Evolutionary conservation across 208 protist genomes (phyloP), one percentile per base, ranked within the genome.

Genomic region (Jaenimonas drosophilae): DNA sequence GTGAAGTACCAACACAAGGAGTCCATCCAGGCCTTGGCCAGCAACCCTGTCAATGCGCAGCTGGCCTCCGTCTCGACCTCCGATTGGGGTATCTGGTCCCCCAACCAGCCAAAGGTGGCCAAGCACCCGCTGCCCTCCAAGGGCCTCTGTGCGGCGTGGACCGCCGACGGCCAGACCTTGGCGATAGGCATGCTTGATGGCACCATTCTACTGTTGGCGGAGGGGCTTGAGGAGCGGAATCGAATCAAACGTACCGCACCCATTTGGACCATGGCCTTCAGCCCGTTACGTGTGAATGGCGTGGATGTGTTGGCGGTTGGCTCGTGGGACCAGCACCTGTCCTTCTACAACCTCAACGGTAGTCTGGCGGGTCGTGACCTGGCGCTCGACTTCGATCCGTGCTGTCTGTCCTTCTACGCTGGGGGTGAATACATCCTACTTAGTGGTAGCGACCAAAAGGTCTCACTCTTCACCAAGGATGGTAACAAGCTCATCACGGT

Each of bases 51-150:
- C 34, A 79, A 53, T 1, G 54, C 73, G 19, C 65, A 96, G 55
- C 70, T 98, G 32, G 82, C 75, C 26, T 95, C 84, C 2, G 69
- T 96, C 27, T 91, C 96, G 1, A 75, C 63, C 38, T 48, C 64
- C 4, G 96, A 98, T 60, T 98, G 97, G 74, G 96, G 91, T 42
- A 29, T 98, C n/a, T 98, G 95, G 95, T 90, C 86, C 1, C 70
- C 87, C 3, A 88, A 96, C 4, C 62, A 91, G 48, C 71, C 93
- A 23, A 91, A 90, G 41, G 91, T 97, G 23, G 50, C 61, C 5
- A 97, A 97, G 67, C 67, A 76, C 56, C 54, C 80, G 21, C 52
- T 97, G 12, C 52, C 68, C 0, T 91, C 87, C 19, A 93, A 91
- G 37, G 76, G 95, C 9, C 52, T 97, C 19, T 97, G 86, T 46